Percentiles rank a stretch among this genome's conserved stretches.
These are phyloP conservation scores for Cicer pinnatifidum DNA, from an alignment of 306 rosid genomes.

Conservation along the genomic window DNA sequence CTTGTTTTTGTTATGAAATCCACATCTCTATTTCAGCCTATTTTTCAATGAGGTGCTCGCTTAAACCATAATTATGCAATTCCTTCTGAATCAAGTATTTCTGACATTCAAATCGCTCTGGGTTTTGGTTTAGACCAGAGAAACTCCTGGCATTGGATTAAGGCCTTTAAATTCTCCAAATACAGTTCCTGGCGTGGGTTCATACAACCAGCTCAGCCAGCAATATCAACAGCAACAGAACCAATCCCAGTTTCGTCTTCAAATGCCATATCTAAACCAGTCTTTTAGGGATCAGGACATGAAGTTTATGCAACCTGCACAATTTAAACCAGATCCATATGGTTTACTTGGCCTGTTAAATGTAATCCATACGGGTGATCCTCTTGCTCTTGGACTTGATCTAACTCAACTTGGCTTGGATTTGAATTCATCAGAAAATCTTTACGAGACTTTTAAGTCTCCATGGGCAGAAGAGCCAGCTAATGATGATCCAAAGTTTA, in stretches of 20 bases:
- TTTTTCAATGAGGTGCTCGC: slow-evolving; percentile 22
- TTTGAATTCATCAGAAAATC: slow-evolving; percentile 92
- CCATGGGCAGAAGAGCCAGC: slow-evolving; percentile 99
- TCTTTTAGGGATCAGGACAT: slow-evolving; percentile 85
- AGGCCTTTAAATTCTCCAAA: slow-evolving; percentile 83
- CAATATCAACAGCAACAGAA: slow-evolving; percentile 85
- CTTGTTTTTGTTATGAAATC: slow-evolving; percentile 2
- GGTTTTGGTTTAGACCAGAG: slow-evolving; percentile 68
- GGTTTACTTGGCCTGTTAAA: slow-evolving; percentile 93
- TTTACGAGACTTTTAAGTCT: slow-evolving; percentile 93
- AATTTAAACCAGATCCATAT: slow-evolving; percentile 79
- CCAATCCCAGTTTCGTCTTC: slow-evolving; percentile 90
- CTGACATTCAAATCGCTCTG: slow-evolving; percentile 33
- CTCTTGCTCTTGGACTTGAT: slow-evolving; percentile 96
- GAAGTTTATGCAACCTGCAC: slow-evolving; percentile 76
- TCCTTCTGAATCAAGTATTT: slow-evolving; percentile 8
- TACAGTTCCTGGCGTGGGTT: slow-evolving; percentile 85
- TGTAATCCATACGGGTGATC: slow-evolving; percentile 91
- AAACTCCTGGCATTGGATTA: slow-evolving; percentile 95
- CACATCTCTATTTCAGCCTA: neutral
- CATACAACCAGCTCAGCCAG: slow-evolving; percentile 87
- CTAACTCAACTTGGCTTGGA: slow-evolving; percentile 89
- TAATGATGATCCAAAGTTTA: slow-evolving; percentile 93
- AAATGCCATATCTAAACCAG: slow-evolving; percentile 79
- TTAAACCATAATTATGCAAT: neutral